These are phyloP conservation scores for Corynespora cassiicola DNA, from an alignment of 2,329 filamentous ascomycete species.

Conservation along the genomic window DNA sequence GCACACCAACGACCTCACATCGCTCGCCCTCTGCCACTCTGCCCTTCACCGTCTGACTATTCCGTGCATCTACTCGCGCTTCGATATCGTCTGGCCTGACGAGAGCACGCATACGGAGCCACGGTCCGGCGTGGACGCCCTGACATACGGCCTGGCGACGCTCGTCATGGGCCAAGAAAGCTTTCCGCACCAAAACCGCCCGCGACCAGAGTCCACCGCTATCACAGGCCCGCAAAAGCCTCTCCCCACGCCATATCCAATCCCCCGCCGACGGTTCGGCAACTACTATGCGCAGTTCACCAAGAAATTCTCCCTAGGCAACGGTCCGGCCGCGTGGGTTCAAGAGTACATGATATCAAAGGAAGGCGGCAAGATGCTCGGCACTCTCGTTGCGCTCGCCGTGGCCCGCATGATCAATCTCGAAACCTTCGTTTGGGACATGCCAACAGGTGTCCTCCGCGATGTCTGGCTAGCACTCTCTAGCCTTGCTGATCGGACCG, in stretches of 20 bases:
- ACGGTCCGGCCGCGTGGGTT: constrained; percentile 79
- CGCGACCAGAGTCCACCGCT: constrained; percentile 18
- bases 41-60: constrained; percentile 77
- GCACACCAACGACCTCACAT: constrained; percentile 81
- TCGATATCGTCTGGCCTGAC: constrained; percentile 90
- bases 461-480: constrained; percentile 83
- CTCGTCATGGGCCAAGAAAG: constrained; percentile 75
- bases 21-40: constrained; percentile 78
- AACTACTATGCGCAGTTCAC: constrained; percentile 82
- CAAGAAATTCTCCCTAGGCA: constrained; percentile 83
- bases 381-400: constrained; percentile 78
- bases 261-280: constrained; percentile 59
- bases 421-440: constrained; percentile 86
- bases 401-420: constrained; percentile 83
- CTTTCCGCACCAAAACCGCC: constrained; percentile 56
- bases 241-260: constrained; percentile 37
- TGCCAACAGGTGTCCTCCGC: constrained; percentile 82
- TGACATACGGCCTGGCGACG: constrained; percentile 82
- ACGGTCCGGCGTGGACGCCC: constrained; percentile 77
- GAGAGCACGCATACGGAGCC: constrained; percentile 68
- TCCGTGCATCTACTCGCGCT: constrained; percentile 81
- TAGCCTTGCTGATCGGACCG: constrained; percentile 68
- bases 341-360: constrained; percentile 82
- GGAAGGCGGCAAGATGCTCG: constrained; percentile 88
- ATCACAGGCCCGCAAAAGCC: constrained; percentile 11